Evolutionary conservation across 805 yeast genomes (phyloP), one percentile per base, ranked within the genome.

Genomic region (Candida adriatica): DNA sequence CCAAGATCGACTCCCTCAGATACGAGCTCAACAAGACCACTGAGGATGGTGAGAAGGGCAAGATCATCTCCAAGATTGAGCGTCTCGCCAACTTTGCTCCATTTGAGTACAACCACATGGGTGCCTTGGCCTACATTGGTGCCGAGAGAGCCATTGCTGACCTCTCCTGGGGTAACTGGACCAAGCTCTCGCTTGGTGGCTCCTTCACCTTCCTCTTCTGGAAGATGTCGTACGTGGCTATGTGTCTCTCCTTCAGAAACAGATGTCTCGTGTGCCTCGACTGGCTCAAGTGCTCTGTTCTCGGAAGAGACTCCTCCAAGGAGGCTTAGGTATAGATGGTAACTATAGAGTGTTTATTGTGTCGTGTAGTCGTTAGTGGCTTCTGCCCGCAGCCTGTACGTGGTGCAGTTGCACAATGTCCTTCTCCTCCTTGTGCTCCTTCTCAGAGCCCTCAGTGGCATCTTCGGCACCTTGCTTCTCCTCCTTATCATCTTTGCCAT

Each of bases 121-220:
- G 97, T 60, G 75, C 96, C 18, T 68, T 88, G 45, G 96, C 96
- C 23, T 88, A 88, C 68, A 81, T 88, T 56, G 97, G 97, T 48
- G 66, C 79, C 18, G 97, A 88, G 57, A 73, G 79, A 59, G 97
- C 97, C 30, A 87, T 88, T 50, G 96, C 96, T 27, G 96, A 88
- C 56, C 66, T 90, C 49, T 73, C 78, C 17, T 69, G 81, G 71
- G 82, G 80, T 46, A 80, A 77, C 51, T 81, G 86, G 78, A 75
- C 81, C 36, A 79, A 80, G 52, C 72, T 83, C 49, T 74, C 87
- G 20, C 65, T 85, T 29, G 90, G 94, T 41, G 96, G 96, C 52
- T 69, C 80, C 31, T 64, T 84, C 57, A 85, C 96, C 23, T 87
- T 81, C 69, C 67, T 85, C 58, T 83, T 88, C 73, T 88, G 97